Conservation (phyloP, 2,329 filamentous ascomycete genomes). For the Xylariaceae sp. region DNA sequence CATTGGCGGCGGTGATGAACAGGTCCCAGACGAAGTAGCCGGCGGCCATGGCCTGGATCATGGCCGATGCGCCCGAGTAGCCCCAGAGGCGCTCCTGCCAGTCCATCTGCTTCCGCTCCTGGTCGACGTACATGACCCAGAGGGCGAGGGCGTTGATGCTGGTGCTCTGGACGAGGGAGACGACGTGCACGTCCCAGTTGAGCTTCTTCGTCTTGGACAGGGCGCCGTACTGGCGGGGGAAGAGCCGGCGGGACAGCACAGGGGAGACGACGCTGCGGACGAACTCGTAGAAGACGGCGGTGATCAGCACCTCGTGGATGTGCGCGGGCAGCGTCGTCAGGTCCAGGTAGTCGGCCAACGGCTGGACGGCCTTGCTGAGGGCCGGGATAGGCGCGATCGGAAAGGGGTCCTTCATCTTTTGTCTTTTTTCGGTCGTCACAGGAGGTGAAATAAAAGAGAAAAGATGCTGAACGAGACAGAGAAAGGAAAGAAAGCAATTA, state of each 20-base stretch:
- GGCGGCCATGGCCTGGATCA: conserved; percentile 70
- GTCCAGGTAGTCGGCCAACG: conserved; percentile 55
- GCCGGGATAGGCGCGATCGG: conserved; percentile 56
- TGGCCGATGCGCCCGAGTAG: conserved; percentile 65
- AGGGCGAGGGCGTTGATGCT: conserved; percentile 69
- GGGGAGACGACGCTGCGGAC: conserved; percentile 65
- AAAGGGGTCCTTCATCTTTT: conserved; percentile 67
- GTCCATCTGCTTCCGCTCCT: conserved; percentile 61
- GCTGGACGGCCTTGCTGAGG: conserved; percentile 52
- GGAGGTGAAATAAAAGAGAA: background rate
- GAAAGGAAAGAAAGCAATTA: no score
- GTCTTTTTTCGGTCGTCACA: background rate
- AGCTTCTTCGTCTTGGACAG: conserved; percentile 60
- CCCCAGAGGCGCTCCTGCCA: conserved; percentile 68
- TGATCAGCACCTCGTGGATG: conserved; percentile 67
- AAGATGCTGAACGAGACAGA: no score
- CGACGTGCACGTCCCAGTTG: conserved; percentile 83
- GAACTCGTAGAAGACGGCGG: conserved; percentile 62
- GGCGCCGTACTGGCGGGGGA: conserved; percentile 56
- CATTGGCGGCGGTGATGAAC: conserved; percentile 59
- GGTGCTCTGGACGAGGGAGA: conserved; percentile 72
- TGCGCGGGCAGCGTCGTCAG: conserved; percentile 68
- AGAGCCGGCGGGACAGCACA: conserved; percentile 54
- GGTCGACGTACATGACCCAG: conserved; percentile 64
- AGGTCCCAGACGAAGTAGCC: conserved; percentile 87